Base-by-base conservation (phyloP, 2,329 filamentous ascomycete species). In the Phialophora chinensis region DNA sequence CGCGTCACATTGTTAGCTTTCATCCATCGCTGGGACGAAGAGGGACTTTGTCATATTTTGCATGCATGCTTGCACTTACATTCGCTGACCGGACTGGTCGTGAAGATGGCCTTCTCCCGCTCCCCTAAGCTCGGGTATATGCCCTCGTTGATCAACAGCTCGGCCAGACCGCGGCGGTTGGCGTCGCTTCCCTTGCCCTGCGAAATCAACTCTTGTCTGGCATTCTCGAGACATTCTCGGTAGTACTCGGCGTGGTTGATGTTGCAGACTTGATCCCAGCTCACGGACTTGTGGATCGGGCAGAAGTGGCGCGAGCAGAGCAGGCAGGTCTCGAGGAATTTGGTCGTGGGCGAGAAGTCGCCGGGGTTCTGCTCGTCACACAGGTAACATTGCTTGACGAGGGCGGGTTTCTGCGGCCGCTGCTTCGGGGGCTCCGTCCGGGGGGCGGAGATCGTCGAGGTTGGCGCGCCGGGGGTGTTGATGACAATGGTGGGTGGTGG, bases 351-450 rank as follows among this genome's bases (percentile, higher is more conserved):
- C n/a, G 60, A 65, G 67, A 73, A 73, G 63, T 73, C 71, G 55
- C 71, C 71, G 2, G 71, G 71, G 57, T 73, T 73, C 53, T 73
- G 71, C 63, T 73, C 71, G 67, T 73, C 71, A 58, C 71, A 73
- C 47, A 73, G 71, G 62, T 72, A 73, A 60, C 71, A 73, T 4
- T 66, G 64, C 54, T 68, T 64, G 52, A 68, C 65, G 25, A 65
- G 68, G 11, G 60, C 64, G 14, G 60, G 65, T 53, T 68, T 69
- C 60, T 65, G 63, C 7, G 63, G 62, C 17, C 59, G 58, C 31
- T 31, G 57, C 20, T 61, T 53, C 6, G 57, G 10, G 5, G 64
- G 59, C 4, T 47, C 54, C 35, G 52, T 59, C 27, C 49, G 44
- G 56, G 59, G 38, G 20, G 64, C 52, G 12, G 68, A 59, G 55